Conservation (phyloP, 352 stramenopile species). For the Thraustochytrium sp. region DNA sequence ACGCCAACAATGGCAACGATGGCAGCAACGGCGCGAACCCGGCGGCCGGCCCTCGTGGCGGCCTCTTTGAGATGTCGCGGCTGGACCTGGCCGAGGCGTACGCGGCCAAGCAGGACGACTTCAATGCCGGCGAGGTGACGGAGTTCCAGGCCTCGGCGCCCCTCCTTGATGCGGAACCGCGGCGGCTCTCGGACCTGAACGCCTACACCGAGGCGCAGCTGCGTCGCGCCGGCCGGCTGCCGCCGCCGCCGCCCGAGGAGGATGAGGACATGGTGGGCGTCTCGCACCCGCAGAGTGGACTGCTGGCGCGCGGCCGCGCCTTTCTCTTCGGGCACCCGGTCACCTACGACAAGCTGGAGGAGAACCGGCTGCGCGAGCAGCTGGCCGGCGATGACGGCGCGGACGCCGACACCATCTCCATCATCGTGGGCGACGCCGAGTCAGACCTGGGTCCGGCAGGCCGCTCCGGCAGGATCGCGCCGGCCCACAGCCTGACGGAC, state of each 20-base stretch:
- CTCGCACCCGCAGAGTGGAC: background rate
- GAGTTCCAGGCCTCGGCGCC: slow-evolving; percentile 2
- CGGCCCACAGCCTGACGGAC: background rate
- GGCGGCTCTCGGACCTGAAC: background rate
- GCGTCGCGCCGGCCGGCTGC: background rate
- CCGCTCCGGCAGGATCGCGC: background rate
- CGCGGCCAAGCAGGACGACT: background rate
- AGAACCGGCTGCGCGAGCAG: background rate
- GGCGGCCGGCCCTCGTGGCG: background rate
- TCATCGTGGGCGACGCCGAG: background rate
- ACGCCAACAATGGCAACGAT: background rate
- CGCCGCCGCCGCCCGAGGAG: background rate
- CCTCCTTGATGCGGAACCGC: background rate
- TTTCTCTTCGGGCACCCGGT: slow-evolving; percentile 13
- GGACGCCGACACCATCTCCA: background rate
- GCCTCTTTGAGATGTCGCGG: slow-evolving; percentile 5
- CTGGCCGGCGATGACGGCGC: background rate
- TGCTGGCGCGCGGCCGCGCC: background rate
- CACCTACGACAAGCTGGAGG: slow-evolving; percentile 10
- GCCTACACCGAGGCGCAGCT: background rate
- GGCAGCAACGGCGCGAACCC: background rate
- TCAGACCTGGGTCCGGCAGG: too few species aligned
- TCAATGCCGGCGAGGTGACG: background rate
- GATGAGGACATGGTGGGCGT: background rate
- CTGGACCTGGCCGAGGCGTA: slow-evolving; percentile 28